Percentiles rank a stretch among this genome's conserved stretches.
Conservation (phyloP, 495 filamentous ascomycete species). For the Trichoderma parareesei region DNA sequence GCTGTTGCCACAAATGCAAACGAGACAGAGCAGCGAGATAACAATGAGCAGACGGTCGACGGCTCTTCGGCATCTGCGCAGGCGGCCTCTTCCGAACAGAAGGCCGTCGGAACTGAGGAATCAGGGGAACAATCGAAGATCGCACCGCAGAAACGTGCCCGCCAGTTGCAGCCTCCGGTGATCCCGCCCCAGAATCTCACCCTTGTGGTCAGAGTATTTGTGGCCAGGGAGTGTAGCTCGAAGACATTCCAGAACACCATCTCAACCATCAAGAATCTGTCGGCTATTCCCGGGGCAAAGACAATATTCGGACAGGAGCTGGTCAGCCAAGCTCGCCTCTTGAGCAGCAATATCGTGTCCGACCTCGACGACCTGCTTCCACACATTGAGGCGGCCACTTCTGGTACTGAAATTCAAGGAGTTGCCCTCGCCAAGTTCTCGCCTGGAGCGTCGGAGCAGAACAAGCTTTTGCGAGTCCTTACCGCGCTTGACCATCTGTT, state of each 20-base stretch:
- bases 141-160: slow-evolving; percentile 56
- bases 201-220: slow-evolving; percentile 89
- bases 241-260: slow-evolving; percentile 96
- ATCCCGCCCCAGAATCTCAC: slow-evolving; percentile 86
- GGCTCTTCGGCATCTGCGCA: slow-evolving; percentile 15
- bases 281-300: slow-evolving; percentile 82
- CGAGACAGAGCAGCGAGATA: slow-evolving; percentile 18
- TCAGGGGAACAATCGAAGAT: slow-evolving; percentile 34
- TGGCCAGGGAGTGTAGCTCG: slow-evolving; percentile 88
- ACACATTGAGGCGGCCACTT: slow-evolving; percentile 78
- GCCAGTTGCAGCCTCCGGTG: slow-evolving; percentile 69
- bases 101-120: slow-evolving; percentile 15
- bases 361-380: slow-evolving; percentile 82
- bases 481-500: slow-evolving; percentile 96
- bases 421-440: slow-evolving; percentile 93
- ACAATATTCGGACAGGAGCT: slow-evolving; percentile 87
- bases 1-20: slow-evolving; percentile 24
- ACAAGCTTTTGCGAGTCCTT: slow-evolving; percentile 86
- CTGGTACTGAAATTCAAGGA: slow-evolving; percentile 89
- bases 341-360: slow-evolving; percentile 74
- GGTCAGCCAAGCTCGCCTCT: slow-evolving; percentile 69
- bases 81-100: slow-evolving; percentile 15
- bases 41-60: slow-evolving; percentile 19
- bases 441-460: slow-evolving; percentile 87
- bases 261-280: slow-evolving; percentile 95